Conservation (phyloP, 2,329 filamentous ascomycete genomes). For the Neofusicoccum umdonicola region DNA sequence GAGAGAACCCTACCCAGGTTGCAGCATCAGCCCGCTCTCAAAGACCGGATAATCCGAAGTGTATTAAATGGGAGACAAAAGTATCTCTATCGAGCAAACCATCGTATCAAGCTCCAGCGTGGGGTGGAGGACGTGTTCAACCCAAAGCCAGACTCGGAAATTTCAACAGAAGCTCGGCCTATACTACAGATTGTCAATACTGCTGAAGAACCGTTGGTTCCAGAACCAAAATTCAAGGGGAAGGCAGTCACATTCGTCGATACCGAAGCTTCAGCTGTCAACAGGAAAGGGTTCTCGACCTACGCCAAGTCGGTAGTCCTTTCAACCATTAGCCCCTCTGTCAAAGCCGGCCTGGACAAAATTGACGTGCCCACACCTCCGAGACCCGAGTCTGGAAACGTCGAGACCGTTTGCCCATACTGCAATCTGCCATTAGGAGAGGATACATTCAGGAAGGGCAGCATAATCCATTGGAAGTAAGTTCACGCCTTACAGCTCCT, state of each 20-base stretch:
- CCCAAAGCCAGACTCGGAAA: neutral
- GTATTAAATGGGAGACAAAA: neutral
- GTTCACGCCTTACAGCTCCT: neutral
- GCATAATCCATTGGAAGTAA: neutral
- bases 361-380: neutral
- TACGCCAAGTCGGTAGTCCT: neutral
- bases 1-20: neutral
- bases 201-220: neutral
- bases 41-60: neutral
- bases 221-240: neutral
- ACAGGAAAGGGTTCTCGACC: neutral
- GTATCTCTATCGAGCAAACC: neutral
- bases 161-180: neutral
- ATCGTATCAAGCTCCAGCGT: neutral
- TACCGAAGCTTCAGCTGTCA: neutral
- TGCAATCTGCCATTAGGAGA: neutral
- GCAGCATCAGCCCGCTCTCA: neutral
- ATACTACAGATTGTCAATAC: neutral
- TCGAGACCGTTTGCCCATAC: neutral
- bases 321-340: neutral
- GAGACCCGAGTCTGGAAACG: neutral
- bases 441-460: neutral
- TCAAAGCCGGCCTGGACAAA: neutral
- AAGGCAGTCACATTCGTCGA: neutral
- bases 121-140: neutral